Evolutionary conservation across 768 basidiomycete genomes (phyloP), one percentile per base, ranked within the genome.

Genomic region (Serendipita sp.): DNA sequence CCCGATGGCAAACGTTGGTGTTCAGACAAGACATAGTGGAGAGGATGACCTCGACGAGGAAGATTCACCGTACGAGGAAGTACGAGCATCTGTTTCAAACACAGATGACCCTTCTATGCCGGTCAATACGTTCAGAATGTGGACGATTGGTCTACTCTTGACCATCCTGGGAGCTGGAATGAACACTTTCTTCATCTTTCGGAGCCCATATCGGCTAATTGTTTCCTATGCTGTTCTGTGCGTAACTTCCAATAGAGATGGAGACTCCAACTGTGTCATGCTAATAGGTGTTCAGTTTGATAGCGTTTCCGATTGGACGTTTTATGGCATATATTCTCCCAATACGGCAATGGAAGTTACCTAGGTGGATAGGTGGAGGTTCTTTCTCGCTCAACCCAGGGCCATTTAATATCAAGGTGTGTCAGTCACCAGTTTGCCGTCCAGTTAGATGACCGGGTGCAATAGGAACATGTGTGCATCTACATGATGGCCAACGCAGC

Each of bases 121-220:
- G 16, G 76, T 73, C 44, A 70, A 79, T 34, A 81, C 79, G 0
- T 71, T 78, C 64, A 72, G 79, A 28, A 71, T 73, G 24, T 76
- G 76, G 75, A 24, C 72, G 24, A 67, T 80, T 13, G 79, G 79
- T 1, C 47, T 78, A 24, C 24, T 72, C 11, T 75, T 80, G 66
- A 69, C 69, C 37, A 80, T 81, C 41, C 45, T 90, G 28, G 81
- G 84, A 56, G 78, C 81, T 15, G 79, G 74, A 10, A 62, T 79
- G 66, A 82, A 83, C 70, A 76, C 76, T 28, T 81, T 83, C 71
- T 81, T 83, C 73, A 74, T 74, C 69, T 78, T 82, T 66, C 78
- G 82, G 46, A 76, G 72, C 44, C 78, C 79, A 3, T 72, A 76
- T 0, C 78, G 78, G 0, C 67, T 68, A 58, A 68, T 80, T 65